phyloP scores from a whole-genome alignment of 805 yeast species.

The Zygosaccharomyces siamensis region DNA sequence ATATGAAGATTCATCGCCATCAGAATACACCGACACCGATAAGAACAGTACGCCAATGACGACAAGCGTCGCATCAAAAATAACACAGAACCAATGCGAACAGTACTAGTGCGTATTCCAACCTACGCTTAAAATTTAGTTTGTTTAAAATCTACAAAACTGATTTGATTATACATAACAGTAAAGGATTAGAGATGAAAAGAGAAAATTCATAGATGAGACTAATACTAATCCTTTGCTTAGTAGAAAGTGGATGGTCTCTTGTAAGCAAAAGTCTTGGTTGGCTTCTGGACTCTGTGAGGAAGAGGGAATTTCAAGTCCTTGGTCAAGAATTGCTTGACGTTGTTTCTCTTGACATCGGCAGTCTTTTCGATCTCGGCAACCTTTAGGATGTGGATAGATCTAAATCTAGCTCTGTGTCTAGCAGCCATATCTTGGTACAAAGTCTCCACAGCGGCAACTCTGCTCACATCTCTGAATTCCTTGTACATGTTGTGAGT shows the following conservation, averaged over 20 bases:
- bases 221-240: constrained; percentile 24
- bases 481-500: constrained; percentile 99
- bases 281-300: constrained; percentile 94
- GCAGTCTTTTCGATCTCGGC: constrained; percentile 97
- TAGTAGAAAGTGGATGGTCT: constrained; percentile 98
- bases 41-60: background rate
- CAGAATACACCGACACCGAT: background rate
- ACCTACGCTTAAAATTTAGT: constrained; percentile 12
- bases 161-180: constrained; percentile 29
- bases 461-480: constrained; percentile 99
- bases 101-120: background rate
- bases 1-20: background rate
- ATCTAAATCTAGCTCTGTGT: constrained; percentile 99
- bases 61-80: no score
- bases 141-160: constrained; percentile 27
- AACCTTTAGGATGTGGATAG: constrained; percentile 98
- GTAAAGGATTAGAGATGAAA: constrained; percentile 14
- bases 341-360: constrained; percentile 99
- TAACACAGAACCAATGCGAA: background rate
- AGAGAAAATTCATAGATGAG: constrained; percentile 2
- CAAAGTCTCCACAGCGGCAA: constrained; percentile 96
- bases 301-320: constrained; percentile 99
- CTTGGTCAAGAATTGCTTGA: constrained; percentile 91
- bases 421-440: constrained; percentile 99
- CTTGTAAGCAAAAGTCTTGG: constrained; percentile 81